Evolutionary conservation across 257 asterid genomes (phyloP), one percentile per base, ranked within the genome.

Genomic region (Striga asiatica): DNA sequence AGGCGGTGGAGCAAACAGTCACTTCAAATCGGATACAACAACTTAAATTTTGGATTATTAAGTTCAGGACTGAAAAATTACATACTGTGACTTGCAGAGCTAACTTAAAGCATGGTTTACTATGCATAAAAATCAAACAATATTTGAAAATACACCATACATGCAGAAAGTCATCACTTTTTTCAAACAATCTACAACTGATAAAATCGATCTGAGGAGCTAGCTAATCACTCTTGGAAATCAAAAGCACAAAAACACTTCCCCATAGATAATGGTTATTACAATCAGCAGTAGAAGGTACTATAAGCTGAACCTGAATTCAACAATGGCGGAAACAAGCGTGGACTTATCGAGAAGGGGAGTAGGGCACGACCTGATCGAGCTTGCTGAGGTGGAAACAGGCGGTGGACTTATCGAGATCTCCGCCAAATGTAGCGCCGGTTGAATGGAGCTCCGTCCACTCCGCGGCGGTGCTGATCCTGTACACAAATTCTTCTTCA

Each of bases 361-460:
- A 41, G 32, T 38, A 8, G 64, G 38, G 21, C 5, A 24, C 8
- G 18, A 77, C 97, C 94, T 89, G 97, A 64, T 81, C 23, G 64
- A 82, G 92, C 34, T 54, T 81, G 77, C 95, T 85, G 72, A 85
- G 89, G 66, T 89, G 95, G 66, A 89, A 78, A 68, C 74, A 85
- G 18, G 65, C 81, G 56, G 93, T 75, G 47, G 88, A 66, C 29
- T 63, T 78, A 65, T 89, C 97, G 5, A 85, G 66, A 46, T 75
- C 51, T 53, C 94, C 80, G 9, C 97, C 97, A 24, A 63, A 68
- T 20, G 72, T 67, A 21, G 74, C 72, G 54, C 85, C 89, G 41
- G 48, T 73, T 11, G 58, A 49, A 73, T 54, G 84, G 57, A 85
- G 72, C 69, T 58, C 76, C 54, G 71, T 88, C 95, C 95, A 89